A percentile compares a stretch with the other conserved stretches of the same genome.
phyloP scores from a whole-genome alignment of 495 filamentous ascomycete genomes.

The Tricharina praecox region DNA sequence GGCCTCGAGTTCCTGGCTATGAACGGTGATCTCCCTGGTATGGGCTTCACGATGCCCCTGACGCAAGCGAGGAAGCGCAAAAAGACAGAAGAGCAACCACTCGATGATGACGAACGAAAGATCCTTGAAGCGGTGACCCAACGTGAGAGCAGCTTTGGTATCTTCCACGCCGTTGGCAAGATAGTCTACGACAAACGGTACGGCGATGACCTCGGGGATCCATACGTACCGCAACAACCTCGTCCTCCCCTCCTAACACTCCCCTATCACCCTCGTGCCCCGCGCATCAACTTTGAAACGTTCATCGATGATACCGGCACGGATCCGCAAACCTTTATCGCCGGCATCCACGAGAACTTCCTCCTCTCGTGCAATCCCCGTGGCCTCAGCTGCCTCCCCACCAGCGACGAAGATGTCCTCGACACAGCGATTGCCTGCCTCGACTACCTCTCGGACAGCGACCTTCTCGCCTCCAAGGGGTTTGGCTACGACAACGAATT shows the following conservation, averaged over 20 bases:
- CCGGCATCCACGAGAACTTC: conserved; percentile 92
- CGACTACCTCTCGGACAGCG: conserved; percentile 70
- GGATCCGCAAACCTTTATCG: conserved; percentile 72
- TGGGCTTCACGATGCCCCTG: conserved; percentile 18
- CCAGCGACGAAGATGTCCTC: conserved; percentile 40
- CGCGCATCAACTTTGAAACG: conserved; percentile 49
- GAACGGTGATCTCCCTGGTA: conserved; percentile 45
- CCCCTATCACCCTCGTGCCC: conserved; percentile 42
- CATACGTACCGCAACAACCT: conserved; percentile 24
- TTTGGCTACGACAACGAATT: conserved; percentile 27
- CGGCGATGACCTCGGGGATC: conserved; percentile 20
- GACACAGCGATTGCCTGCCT: conserved; percentile 58
- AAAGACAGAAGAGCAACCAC: conserved; percentile 40
- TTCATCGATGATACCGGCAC: conserved; percentile 81
- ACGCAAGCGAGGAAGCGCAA: conserved; percentile 6
- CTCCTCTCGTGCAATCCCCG: conserved; percentile 57
- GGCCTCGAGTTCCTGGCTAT: conserved; percentile 81
- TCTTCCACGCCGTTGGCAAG: conserved; percentile 93
- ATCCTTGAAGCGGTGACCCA: conserved; percentile 56
- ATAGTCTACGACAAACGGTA: conserved; percentile 75
- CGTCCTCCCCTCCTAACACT: conserved; percentile 28
- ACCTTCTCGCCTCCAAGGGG: conserved; percentile 45
- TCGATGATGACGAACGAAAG: conserved; percentile 56
- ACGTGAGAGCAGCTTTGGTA: conserved; percentile 67
- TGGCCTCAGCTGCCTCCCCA: conserved; percentile 30